phyloP scores from a whole-genome alignment of 169 alveolate species.

The Eimeria acervulina region DNA sequence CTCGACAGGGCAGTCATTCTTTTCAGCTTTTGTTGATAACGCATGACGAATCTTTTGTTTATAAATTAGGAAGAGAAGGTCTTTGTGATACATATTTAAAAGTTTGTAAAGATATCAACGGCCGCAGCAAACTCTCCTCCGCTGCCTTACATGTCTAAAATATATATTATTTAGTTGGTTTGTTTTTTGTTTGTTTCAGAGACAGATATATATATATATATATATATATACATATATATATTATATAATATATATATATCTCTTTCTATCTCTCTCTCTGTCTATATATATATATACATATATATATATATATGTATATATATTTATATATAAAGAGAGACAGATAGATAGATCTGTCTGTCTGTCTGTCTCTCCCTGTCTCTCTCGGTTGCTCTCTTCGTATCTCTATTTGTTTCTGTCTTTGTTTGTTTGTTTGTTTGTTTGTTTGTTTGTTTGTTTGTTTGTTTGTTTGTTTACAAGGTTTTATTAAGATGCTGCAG shows the following conservation, averaged over 20 bases:
- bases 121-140: conserved; percentile 13
- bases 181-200: background rate
- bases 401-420: no score
- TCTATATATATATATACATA: background rate
- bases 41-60: conserved; percentile 98
- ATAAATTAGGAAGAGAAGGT: conserved; percentile 78
- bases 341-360: no score
- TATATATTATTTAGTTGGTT: background rate
- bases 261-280: no score
- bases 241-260: no score
- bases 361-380: no score
- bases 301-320: background rate
- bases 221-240: no score
- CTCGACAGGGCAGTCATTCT: conserved; percentile 82
- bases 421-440: no score
- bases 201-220: no score
- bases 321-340: no score
- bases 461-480: background rate
- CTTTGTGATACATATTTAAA: conserved; percentile 82
- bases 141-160: background rate
- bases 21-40: conserved; percentile 95
- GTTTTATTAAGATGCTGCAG: no score
- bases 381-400: no score
- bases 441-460: no score
- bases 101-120: conserved; percentile 71